These are phyloP conservation scores for Chrysanthemum seticuspe DNA, from an alignment of 129 eudicot genomes.

Conservation along the genomic window DNA sequence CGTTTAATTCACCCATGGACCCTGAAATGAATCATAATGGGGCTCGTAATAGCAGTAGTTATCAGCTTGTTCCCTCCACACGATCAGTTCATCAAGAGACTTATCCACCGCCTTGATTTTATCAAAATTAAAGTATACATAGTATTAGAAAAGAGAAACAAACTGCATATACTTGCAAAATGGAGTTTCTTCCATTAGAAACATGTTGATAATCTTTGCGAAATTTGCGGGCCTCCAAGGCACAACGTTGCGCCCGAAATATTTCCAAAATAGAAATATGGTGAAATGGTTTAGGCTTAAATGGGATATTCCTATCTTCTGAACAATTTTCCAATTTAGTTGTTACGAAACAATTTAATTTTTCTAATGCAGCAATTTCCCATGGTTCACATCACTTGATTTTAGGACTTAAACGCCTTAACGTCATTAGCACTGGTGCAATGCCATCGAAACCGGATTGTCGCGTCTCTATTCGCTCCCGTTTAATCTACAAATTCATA, in stretches of 20 bases:
- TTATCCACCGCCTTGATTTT: slow-evolving; percentile 80
- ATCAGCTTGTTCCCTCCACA: slow-evolving; percentile 93
- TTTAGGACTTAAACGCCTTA: too few relatives aligned
- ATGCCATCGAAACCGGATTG: too few relatives aligned
- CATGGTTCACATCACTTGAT: slow-evolving; percentile 95
- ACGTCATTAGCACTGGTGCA: too few relatives aligned
- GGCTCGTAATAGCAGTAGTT: slow-evolving; percentile 80
- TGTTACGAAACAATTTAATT: slow-evolving; percentile 62
- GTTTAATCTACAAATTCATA: too few relatives aligned
- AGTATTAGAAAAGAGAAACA: not conserved
- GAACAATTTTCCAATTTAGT: slow-evolving; percentile 58
- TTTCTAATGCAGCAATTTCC: slow-evolving; percentile 75
- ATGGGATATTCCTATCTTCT: slow-evolving; percentile 72
- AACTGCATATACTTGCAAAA: slow-evolving; percentile 9
- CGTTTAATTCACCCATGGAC: slow-evolving; percentile 55
- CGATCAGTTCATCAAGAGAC: slow-evolving; percentile 82
- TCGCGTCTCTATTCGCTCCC: too few relatives aligned
- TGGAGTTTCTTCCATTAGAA: not conserved
- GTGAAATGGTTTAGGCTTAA: slow-evolving; percentile 74
- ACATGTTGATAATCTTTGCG: slow-evolving; percentile 66
- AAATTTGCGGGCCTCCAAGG: slow-evolving; percentile 74
- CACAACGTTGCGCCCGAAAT: slow-evolving; percentile 94
- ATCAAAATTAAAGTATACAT: slow-evolving; percentile 13
- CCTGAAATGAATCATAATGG: slow-evolving; percentile 76
- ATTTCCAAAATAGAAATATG: slow-evolving; percentile 92